phyloP scores from a whole-genome alignment of 306 rosid species.

The Mimosa bimucronata region DNA sequence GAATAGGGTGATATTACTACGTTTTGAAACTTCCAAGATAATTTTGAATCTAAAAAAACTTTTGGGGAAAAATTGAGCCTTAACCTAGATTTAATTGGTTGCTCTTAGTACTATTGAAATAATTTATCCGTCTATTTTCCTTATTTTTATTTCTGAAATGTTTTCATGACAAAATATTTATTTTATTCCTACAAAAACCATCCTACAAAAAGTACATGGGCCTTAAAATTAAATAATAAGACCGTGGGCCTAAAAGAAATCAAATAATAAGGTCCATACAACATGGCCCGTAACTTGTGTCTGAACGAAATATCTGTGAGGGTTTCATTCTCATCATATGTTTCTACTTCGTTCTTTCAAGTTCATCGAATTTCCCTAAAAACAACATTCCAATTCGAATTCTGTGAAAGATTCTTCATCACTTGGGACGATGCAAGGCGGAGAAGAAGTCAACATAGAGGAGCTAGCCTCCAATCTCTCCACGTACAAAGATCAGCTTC shows the following conservation, averaged over 20 bases:
- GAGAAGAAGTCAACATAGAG: conserved; percentile 77
- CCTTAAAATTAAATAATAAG: neutral
- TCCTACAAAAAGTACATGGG: neutral
- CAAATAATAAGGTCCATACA: neutral
- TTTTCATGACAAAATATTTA: neutral
- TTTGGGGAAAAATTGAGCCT: no score
- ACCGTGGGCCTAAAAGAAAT: neutral
- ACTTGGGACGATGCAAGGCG: conserved; percentile 57
- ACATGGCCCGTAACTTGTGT: neutral
- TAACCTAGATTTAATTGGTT: no score
- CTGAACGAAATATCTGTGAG: neutral
- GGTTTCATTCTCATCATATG: neutral
- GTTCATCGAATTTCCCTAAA: neutral
- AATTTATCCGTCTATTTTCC: no score
- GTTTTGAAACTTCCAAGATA: no score
- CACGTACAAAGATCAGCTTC: conserved; percentile 81
- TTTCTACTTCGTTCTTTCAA: neutral
- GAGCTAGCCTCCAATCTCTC: conserved; percentile 86
- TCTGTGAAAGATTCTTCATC: neutral
- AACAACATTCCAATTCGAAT: neutral
- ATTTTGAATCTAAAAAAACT: no score
- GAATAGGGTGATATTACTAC: no score
- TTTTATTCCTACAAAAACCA: neutral
- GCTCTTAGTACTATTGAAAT: no score
- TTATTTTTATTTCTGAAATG: no score